Conservation (phyloP, 2,329 filamentous ascomycete genomes). For the Aureobasidium uvarum region DNA sequence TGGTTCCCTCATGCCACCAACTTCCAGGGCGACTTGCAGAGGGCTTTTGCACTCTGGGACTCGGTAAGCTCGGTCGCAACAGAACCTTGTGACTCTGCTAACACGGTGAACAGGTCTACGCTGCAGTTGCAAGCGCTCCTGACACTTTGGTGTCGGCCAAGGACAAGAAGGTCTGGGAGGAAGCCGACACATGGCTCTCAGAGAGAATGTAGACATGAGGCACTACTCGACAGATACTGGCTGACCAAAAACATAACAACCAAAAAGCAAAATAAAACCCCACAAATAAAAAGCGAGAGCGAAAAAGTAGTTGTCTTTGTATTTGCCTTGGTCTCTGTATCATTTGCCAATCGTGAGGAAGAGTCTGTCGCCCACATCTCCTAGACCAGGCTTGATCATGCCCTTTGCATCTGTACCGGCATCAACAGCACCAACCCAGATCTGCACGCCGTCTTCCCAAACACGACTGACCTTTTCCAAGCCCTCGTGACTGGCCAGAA, state of each 20-base stretch:
- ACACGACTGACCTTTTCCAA: slow-evolving; percentile 67
- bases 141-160: slow-evolving; percentile 46
- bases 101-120: slow-evolving; percentile 50
- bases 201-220: slow-evolving; percentile 25
- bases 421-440: slow-evolving; percentile 84
- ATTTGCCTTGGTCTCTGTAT: neutral
- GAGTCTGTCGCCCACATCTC: slow-evolving; percentile 85
- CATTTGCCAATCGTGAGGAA: slow-evolving; percentile 87
- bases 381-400: slow-evolving; percentile 87
- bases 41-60: slow-evolving; percentile 64
- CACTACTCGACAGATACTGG: neutral
- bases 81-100: slow-evolving; percentile 8
- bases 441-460: slow-evolving; percentile 73
- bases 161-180: slow-evolving; percentile 55
- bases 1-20: slow-evolving; percentile 63
- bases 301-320: neutral
- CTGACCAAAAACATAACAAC: neutral
- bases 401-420: slow-evolving; percentile 69
- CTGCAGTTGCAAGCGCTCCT: slow-evolving; percentile 56
- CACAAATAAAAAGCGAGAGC: neutral
- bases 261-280: neutral
- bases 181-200: slow-evolving; percentile 26
- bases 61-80: slow-evolving; percentile 50
- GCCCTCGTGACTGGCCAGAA: slow-evolving; percentile 72
- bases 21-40: slow-evolving; percentile 57